Evolutionary conservation across 257 asterid species (phyloP).

Genomic region (Rhazya stricta): DNA sequence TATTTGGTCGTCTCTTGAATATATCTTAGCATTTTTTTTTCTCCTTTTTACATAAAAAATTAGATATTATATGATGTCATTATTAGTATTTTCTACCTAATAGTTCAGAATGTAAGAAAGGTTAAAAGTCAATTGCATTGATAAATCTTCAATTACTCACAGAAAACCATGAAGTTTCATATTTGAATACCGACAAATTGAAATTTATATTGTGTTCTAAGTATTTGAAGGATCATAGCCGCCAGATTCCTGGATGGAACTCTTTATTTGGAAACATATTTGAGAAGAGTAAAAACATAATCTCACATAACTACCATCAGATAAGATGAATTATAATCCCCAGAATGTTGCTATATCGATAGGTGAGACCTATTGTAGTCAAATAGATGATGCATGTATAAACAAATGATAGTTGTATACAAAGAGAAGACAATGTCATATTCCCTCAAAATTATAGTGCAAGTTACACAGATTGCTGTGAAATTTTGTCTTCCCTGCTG

Average conservation of each 20-base stretch:
- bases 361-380: background rate
- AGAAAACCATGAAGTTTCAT: background rate
- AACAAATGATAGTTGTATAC: background rate
- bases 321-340: background rate
- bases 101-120: background rate
- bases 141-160: background rate
- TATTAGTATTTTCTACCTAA: background rate
- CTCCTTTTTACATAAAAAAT: background rate
- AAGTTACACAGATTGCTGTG: background rate
- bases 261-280: background rate
- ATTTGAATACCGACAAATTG: background rate
- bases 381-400: background rate
- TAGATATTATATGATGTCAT: background rate
- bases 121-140: background rate
- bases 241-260: background rate
- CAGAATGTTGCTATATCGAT: background rate
- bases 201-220: background rate
- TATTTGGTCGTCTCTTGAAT: background rate
- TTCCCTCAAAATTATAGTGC: background rate
- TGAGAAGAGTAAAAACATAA: background rate
- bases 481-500: background rate
- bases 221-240: background rate
- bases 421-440: background rate
- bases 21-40: background rate
- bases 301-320: background rate